Evolutionary conservation across 2,329 filamentous ascomycete genomes (phyloP).

Genomic region (Cryphonectria nitschkei): DNA sequence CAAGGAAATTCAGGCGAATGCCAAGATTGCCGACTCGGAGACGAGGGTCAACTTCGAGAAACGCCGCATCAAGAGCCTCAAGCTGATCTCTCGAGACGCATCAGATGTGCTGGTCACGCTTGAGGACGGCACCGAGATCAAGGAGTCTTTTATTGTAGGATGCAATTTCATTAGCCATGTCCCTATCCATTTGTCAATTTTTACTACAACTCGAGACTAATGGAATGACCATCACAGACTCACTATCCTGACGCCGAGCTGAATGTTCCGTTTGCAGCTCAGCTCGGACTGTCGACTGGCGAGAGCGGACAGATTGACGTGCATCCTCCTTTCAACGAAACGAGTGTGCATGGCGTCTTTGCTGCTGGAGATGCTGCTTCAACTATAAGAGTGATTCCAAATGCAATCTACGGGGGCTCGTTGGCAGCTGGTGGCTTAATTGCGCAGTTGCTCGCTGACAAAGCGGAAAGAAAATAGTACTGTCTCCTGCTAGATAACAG

Average conservation of each 20-base stretch:
- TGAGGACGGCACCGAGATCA: constrained; percentile 24
- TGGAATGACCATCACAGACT: neutral
- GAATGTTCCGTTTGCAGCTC: constrained; percentile 18
- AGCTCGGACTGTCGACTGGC: constrained; percentile 20
- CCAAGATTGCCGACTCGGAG: constrained; percentile 16
- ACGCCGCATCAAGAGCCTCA: constrained; percentile 23
- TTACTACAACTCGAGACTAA: neutral
- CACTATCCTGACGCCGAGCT: constrained; percentile 16
- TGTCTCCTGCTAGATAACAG: neutral
- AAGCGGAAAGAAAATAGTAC: neutral
- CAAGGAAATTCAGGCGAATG: neutral
- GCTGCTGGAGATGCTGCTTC: constrained; percentile 28
- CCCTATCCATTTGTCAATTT: neutral
- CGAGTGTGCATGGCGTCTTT: constrained; percentile 24
- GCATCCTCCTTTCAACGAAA: constrained; percentile 19
- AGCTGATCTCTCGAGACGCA: constrained; percentile 15
- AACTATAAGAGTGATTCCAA: constrained; percentile 4
- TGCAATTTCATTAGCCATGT: neutral
- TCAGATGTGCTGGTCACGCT: constrained; percentile 25
- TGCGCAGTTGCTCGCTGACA: constrained; percentile 21
- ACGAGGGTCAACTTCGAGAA: constrained; percentile 22
- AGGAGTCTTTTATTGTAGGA: constrained; percentile 22
- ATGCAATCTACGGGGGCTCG: constrained; percentile 21
- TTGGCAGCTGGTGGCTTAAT: constrained; percentile 19
- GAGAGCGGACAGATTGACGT: constrained; percentile 22